Conservation (phyloP, 2,329 filamentous ascomycete species). For the Grosmannia huntii region DNA sequence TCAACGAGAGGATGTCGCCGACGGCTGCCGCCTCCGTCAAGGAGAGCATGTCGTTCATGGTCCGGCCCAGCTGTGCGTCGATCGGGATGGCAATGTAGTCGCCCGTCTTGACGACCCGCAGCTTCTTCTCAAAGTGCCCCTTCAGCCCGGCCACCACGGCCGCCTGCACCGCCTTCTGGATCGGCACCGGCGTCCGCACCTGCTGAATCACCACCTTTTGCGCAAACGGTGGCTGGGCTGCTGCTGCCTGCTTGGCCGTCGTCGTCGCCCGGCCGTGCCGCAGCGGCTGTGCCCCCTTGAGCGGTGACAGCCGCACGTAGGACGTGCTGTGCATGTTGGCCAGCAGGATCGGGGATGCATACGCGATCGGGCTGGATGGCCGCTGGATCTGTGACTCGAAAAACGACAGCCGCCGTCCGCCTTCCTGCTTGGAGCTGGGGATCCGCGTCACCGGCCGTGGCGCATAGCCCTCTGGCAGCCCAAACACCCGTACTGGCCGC, state of each 20-base stretch:
- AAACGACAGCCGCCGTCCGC: slow-evolving; percentile 43
- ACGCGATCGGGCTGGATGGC: slow-evolving; percentile 46
- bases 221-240: slow-evolving; percentile 44
- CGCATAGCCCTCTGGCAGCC: slow-evolving; percentile 65
- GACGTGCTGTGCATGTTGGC: slow-evolving; percentile 71
- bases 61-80: slow-evolving; percentile 71
- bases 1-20: slow-evolving; percentile 54
- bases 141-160: slow-evolving; percentile 80
- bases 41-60: slow-evolving; percentile 58
- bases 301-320: slow-evolving; percentile 65
- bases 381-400: slow-evolving; percentile 56
- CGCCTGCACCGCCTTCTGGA: slow-evolving; percentile 72
- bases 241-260: slow-evolving; percentile 37
- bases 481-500: slow-evolving; percentile 80
- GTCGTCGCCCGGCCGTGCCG: slow-evolving; percentile 23
- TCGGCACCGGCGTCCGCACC: slow-evolving; percentile 77
- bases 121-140: slow-evolving; percentile 71
- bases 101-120: slow-evolving; percentile 71
- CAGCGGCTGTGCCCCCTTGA: slow-evolving; percentile 27
- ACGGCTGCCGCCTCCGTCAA: slow-evolving; percentile 49
- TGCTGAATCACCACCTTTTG: slow-evolving; percentile 79
- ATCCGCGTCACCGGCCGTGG: slow-evolving; percentile 49
- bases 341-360: slow-evolving; percentile 75
- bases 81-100: slow-evolving; percentile 84
- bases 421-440: slow-evolving; percentile 37